Evolutionary conservation across 257 asterid species (phyloP).

Genomic region (Linaria vulgaris): DNA sequence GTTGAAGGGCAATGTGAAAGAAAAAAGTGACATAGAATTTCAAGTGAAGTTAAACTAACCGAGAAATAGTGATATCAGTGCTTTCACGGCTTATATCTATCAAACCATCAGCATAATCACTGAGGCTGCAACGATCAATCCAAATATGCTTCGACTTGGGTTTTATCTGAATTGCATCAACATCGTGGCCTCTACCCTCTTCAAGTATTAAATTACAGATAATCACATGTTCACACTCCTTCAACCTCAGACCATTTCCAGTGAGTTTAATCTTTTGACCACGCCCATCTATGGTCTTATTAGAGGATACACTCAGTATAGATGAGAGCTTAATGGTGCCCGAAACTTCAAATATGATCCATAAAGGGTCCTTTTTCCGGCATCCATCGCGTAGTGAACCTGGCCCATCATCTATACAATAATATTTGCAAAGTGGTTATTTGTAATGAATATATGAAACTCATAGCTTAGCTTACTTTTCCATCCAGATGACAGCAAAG

Average conservation of each 20-base stretch:
- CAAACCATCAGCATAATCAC: constrained; percentile 88
- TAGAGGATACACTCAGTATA: constrained; percentile 65
- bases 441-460: too few relatives aligned
- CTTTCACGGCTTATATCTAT: constrained; percentile 86
- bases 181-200: constrained; percentile 89
- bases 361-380: constrained; percentile 71
- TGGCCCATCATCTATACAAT: constrained; percentile 75
- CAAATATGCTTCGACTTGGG: constrained; percentile 89
- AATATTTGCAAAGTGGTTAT: not conserved
- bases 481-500: not conserved
- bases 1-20: constrained; percentile 11
- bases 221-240: constrained; percentile 80
- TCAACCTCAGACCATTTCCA: constrained; percentile 83
- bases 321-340: constrained; percentile 79
- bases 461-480: not conserved
- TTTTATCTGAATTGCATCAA: constrained; percentile 91
- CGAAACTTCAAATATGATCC: constrained; percentile 84
- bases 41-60: constrained; percentile 39
- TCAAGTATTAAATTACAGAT: constrained; percentile 80
- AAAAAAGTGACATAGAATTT: not conserved
- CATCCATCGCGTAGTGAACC: constrained; percentile 90
- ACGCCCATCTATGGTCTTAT: constrained; percentile 89
- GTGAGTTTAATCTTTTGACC: constrained; percentile 77
- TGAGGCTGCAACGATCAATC: constrained; percentile 90
- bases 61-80: constrained; percentile 84